These are phyloP conservation scores for Globisporangium sylvaticum DNA, from an alignment of 352 stramenopile species.

Conservation along the genomic window DNA sequence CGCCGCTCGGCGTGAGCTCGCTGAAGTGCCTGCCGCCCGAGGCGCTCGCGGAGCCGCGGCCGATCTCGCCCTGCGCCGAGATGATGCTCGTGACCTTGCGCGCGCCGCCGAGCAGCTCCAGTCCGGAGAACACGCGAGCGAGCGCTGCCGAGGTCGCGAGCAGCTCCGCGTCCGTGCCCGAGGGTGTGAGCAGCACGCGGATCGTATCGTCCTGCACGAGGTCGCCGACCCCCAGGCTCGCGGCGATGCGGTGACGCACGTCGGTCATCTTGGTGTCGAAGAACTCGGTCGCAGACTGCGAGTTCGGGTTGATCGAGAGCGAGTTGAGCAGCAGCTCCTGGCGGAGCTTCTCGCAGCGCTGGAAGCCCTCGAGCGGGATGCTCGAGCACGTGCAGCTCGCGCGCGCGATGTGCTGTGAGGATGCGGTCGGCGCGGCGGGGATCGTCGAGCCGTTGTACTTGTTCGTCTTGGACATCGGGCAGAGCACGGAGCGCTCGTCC, in stretches of 20 bases:
- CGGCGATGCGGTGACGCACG: slow-evolving; percentile 51
- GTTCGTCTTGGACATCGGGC: slow-evolving; percentile 76
- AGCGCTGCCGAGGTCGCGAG: slow-evolving; percentile 70
- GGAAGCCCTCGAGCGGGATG: slow-evolving; percentile 63
- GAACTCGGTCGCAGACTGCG: slow-evolving; percentile 54
- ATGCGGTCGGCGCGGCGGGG: slow-evolving; percentile 18
- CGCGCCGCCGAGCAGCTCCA: slow-evolving; percentile 27
- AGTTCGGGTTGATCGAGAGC: slow-evolving; percentile 80
- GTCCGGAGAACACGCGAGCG: slow-evolving; percentile 49
- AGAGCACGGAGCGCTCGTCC: slow-evolving; percentile 81
- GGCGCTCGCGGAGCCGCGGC: slow-evolving; percentile 69
- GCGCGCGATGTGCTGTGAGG: slow-evolving; percentile 55
- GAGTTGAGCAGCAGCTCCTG: slow-evolving; percentile 76
- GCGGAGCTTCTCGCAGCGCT: slow-evolving; percentile 56
- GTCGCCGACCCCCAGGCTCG: slow-evolving; percentile 46
- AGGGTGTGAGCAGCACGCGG: slow-evolving; percentile 72
- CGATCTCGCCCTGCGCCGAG: slow-evolving; percentile 79
- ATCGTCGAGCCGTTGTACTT: slow-evolving; percentile 88
- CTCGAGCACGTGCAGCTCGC: slow-evolving; percentile 86
- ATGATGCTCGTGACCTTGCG: slow-evolving; percentile 83
- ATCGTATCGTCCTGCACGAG: slow-evolving; percentile 52
- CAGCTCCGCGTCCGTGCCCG: slow-evolving; percentile 84
- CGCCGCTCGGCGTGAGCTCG: slow-evolving; percentile 68
- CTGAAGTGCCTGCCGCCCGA: slow-evolving; percentile 81
- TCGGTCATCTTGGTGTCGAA: slow-evolving; percentile 68